Evolutionary conservation across 2,329 filamentous ascomycete genomes (phyloP), one percentile per base, ranked within the genome.

Genomic region (Calonectria naviculata): DNA sequence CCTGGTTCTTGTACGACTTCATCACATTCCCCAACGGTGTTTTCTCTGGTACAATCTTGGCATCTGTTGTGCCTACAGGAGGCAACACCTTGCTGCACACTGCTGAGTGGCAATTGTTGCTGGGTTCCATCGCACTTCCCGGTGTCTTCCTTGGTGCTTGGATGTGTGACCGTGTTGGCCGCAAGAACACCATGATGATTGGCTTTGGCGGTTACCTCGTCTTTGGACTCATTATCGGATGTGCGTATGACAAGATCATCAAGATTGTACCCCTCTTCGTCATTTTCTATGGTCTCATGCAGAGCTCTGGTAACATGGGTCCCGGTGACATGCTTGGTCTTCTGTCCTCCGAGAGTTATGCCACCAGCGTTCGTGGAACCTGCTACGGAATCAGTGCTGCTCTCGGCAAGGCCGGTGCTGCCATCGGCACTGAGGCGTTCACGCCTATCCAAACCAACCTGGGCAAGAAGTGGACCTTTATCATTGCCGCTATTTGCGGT

Each of bases 1-100:
- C 89, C 61, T 90, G 88, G 87, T 90, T 90, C 77, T 83, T 89
- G 15, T 87, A 87, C 78, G 84, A 85, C 73, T 85, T 83, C 38
- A 84, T 87, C 68, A 86, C 85, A 4, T 87, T 87, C 69, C 85
- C 85, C 6, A 87, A 87, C 71, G 84, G 85, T 13, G 84, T 86
- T 63, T 86, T 87, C 76, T 85, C 83, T 17, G 85, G 81, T 5
- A 84, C 82, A 5, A 86, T 87, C 74, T 81, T 88, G 69, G 75
- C 83, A 31, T 77, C 82, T 4, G 79, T 84, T 24, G 69, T 85
- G 9, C 75, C 79, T 9, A 79, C 82, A 19, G 80, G 81, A 5
- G 75, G 70, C 3, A 74, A 78, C 67, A 82, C 82, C n/a, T 76
- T 87, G 13, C 79, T 81, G 26, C 81, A 79, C 60, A 87, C 86